These are phyloP conservation scores for Phytophthora ohioensis DNA, from an alignment of 352 stramenopile genomes.

Conservation along the genomic window DNA sequence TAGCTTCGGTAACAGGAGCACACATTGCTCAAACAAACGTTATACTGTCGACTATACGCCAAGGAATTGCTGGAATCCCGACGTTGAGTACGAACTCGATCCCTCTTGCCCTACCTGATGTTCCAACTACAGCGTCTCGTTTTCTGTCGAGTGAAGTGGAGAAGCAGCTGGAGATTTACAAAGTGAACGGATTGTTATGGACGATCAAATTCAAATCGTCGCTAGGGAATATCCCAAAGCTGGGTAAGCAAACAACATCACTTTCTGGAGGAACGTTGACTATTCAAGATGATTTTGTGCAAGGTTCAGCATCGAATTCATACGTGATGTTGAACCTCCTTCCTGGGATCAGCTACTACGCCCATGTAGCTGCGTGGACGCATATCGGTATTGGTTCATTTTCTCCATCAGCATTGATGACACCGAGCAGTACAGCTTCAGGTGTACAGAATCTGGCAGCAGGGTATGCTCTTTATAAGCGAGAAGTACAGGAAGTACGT, in stretches of 20 bases:
- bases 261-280: constrained; percentile 42
- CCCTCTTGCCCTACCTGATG: constrained; percentile 50
- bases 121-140: constrained; percentile 32
- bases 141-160: constrained; percentile 49
- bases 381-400: constrained; percentile 66
- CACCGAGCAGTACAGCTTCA: constrained; percentile 58
- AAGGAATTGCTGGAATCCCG: constrained; percentile 44
- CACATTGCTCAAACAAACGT: constrained; percentile 50
- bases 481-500: constrained; percentile 77
- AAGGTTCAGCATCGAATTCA: constrained; percentile 48
- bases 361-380: constrained; percentile 65
- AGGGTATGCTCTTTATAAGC: constrained; percentile 67
- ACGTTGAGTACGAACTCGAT: constrained; percentile 54
- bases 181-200: constrained; percentile 84
- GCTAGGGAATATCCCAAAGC: constrained; percentile 66
- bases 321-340: constrained; percentile 64
- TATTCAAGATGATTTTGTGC: constrained; percentile 54
- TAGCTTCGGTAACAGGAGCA: constrained; percentile 4
- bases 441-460: constrained; percentile 57
- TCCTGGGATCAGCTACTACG: constrained; percentile 72
- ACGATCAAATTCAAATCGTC: constrained; percentile 85
- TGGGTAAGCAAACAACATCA: constrained; percentile 38
- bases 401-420: constrained; percentile 45
- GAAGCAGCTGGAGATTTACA: constrained; percentile 60
- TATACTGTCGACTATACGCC: constrained; percentile 34